Conservation (phyloP, 2,329 filamentous ascomycete species). For the Chalaropsis ovoidea region DNA sequence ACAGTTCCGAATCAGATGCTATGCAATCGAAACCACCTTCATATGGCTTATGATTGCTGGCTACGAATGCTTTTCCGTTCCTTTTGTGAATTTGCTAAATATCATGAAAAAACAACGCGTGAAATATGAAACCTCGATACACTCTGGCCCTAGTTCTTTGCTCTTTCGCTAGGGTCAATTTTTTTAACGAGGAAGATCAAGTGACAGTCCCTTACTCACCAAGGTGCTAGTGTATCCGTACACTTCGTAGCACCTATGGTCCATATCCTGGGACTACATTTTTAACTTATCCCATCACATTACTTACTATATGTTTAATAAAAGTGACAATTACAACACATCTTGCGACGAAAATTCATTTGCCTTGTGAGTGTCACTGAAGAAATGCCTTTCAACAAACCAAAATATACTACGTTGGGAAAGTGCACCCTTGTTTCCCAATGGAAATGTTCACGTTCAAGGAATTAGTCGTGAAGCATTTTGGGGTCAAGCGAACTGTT, state of each 20-base stretch:
- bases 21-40: neutral
- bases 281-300: neutral
- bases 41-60: neutral
- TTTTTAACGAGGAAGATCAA: constrained; percentile 70
- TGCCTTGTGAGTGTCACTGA: no score
- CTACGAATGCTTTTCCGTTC: neutral
- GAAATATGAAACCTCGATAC: constrained; percentile 53
- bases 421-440: no score
- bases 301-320: no score
- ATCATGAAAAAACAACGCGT: neutral
- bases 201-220: constrained; percentile 55
- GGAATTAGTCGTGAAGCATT: no score
- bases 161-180: constrained; percentile 70
- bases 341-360: no score
- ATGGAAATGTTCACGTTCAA: no score
- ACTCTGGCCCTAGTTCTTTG: constrained; percentile 65
- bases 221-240: constrained; percentile 31
- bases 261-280: constrained; percentile 59
- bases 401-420: no score
- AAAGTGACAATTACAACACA: no score
- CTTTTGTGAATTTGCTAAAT: neutral
- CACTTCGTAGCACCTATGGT: constrained; percentile 43
- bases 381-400: no score
- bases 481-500: no score
- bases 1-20: constrained; percentile 10